phyloP scores from a whole-genome alignment of 1,139 yeast genomes.

The Entelexis paramagnoliae region DNA sequence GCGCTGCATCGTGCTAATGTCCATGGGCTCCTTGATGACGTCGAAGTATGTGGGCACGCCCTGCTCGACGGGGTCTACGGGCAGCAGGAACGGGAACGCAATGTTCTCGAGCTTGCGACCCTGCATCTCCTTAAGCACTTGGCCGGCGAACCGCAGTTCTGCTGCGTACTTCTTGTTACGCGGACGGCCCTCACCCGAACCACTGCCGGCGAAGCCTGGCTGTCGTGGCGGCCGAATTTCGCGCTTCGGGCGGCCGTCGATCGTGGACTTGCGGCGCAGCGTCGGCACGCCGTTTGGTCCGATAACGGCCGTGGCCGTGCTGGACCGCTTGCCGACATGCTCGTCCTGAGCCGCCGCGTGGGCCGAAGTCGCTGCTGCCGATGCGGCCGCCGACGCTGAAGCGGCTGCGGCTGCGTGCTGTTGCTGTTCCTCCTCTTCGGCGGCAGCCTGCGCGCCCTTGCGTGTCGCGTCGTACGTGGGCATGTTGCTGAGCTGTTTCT shows the following conservation, averaged over 20 bases:
- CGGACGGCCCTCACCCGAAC: slow-evolving; percentile 50
- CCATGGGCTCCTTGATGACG: slow-evolving; percentile 88
- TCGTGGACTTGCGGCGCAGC: slow-evolving; percentile 51
- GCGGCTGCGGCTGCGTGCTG: slow-evolving; percentile 24
- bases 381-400: slow-evolving; percentile 2
- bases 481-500: slow-evolving; percentile 84
- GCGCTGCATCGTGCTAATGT: slow-evolving; percentile 70
- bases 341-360: slow-evolving; percentile 16
- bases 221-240: slow-evolving; percentile 95
- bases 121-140: slow-evolving; percentile 67
- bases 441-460: slow-evolving; percentile 19
- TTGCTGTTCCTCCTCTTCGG: background rate
- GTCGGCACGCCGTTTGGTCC: slow-evolving; percentile 41
- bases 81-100: slow-evolving; percentile 82
- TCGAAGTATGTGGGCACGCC: slow-evolving; percentile 85
- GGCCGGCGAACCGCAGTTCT: slow-evolving; percentile 78
- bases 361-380: slow-evolving; percentile 19
- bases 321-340: slow-evolving; percentile 27
- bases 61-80: slow-evolving; percentile 91
- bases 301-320: slow-evolving; percentile 16
- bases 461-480: slow-evolving; percentile 54
- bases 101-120: slow-evolving; percentile 76
- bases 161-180: slow-evolving; percentile 76
- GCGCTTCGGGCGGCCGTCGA: slow-evolving; percentile 75
- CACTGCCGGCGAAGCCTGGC: slow-evolving; percentile 49